These are phyloP conservation scores for Saccharomyces hybrid DNA, from an alignment of 1,139 yeast species.

Conservation along the genomic window DNA sequence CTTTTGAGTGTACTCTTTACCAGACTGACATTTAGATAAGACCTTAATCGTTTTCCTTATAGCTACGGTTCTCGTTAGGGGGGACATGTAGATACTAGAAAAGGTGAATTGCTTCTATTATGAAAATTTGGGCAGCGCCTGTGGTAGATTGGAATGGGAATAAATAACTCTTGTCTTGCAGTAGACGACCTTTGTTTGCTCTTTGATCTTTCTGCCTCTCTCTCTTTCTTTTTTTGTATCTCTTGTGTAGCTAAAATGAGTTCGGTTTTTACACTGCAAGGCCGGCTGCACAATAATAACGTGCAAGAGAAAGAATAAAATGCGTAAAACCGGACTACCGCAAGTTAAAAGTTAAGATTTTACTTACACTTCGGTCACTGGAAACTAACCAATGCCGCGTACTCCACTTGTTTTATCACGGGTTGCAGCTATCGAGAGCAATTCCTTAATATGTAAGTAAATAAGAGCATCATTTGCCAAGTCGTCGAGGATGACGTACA, in stretches of 20 bases:
- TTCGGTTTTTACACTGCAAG: neutral
- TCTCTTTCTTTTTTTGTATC: neutral
- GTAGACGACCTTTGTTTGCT: neutral
- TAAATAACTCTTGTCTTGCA: neutral
- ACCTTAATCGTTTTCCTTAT: constrained; percentile 12
- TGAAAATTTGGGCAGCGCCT: neutral
- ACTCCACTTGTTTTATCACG: neutral
- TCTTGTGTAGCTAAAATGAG: neutral
- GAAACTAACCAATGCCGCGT: neutral
- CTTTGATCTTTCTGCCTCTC: neutral
- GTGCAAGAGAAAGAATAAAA: neutral
- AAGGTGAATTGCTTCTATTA: neutral
- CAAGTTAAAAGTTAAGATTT: neutral
- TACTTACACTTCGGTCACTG: neutral
- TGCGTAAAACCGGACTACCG: no score
- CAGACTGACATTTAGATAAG: constrained; percentile 8
- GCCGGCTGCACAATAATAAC: neutral
- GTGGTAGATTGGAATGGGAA: neutral
- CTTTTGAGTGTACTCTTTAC: neutral
- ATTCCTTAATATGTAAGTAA: neutral
- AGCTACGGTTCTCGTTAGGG: constrained; percentile 9
- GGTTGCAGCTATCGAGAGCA: neutral
- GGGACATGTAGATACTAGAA: constrained; percentile 6
- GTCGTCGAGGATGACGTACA: neutral
- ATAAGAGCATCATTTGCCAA: neutral